Percentiles rank a stretch among this genome's conserved stretches.
Evolutionary conservation across 2,329 filamentous ascomycete species (phyloP).

Genomic region (Colletotrichum gigasporum): DNA sequence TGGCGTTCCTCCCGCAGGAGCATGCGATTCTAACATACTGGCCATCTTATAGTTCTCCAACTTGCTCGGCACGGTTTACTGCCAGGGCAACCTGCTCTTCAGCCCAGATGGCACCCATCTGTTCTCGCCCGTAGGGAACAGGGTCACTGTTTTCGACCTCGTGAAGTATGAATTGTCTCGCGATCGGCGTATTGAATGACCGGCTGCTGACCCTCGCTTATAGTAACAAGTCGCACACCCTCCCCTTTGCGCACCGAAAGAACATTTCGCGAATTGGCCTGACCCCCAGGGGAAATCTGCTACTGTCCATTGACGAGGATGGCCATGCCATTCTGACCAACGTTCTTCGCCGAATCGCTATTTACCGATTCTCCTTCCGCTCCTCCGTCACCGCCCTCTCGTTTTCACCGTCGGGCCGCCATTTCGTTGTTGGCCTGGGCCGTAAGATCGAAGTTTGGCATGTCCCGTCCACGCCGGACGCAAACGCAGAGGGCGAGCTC

Average conservation of each 20-base stretch:
- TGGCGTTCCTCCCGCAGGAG: not conserved
- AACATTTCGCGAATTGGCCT: slow-evolving; percentile 92
- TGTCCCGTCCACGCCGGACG: slow-evolving; percentile 88
- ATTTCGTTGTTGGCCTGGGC: slow-evolving; percentile 90
- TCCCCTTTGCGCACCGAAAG: slow-evolving; percentile 91
- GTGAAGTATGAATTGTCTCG: slow-evolving; percentile 74
- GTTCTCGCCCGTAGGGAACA: slow-evolving; percentile 95
- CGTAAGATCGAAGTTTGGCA: slow-evolving; percentile 95
- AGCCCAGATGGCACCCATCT: slow-evolving; percentile 95
- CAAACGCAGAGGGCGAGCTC: slow-evolving; percentile 80
- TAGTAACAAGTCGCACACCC: slow-evolving; percentile 87
- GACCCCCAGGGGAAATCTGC: slow-evolving; percentile 88
- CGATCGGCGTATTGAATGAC: not conserved
- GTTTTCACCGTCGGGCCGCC: slow-evolving; percentile 89
- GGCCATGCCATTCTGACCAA: slow-evolving; percentile 94
- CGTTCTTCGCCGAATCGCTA: slow-evolving; percentile 81
- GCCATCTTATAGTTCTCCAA: slow-evolving; percentile 86
- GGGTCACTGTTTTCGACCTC: slow-evolving; percentile 94
- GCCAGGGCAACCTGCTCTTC: slow-evolving; percentile 96
- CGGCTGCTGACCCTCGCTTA: not conserved
- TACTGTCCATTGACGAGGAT: slow-evolving; percentile 94
- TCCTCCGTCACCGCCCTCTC: slow-evolving; percentile 82
- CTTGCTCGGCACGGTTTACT: slow-evolving; percentile 96
- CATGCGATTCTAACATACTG: not conserved
- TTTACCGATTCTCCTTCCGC: slow-evolving; percentile 97